Base-by-base conservation (phyloP, 345 rosid species). In the Jatropha curcas region DNA sequence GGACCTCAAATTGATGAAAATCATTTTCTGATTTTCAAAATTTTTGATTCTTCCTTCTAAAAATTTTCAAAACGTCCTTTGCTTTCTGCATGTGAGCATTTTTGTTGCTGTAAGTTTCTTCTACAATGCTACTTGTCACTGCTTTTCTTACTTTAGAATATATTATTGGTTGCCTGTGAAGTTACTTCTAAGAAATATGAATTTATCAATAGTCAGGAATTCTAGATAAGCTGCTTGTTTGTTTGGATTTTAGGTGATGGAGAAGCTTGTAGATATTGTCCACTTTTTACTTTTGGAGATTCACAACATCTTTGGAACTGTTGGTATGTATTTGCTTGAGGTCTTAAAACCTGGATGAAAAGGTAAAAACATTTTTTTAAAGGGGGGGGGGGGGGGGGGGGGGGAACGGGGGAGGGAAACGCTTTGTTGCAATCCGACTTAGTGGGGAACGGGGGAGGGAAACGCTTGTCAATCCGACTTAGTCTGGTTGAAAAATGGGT, bases 241-340 rank as follows among this genome's bases (percentile, higher is more conserved):
- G 46, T 63, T 58, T 70, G 37, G 30, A 43, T 63, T 27, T 13
- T 55, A 79, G 82, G 72, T 79, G 61, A 70, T 74, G 78, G 82
- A 66, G 69, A 79, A 79, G 41, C 75, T 79, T 57, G 82, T 74
- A 65, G 82, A 79, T 70, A 52, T 79, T 65, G 78, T 70, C 63
- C 78, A 74, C 56, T 79, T 70, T 25, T 65, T 74, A 60, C 78
- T 79, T 35, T 22, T 74, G 43, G 82, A 79, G 75, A 74, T 79
- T 20, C 56, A 66, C 16, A 56, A 65, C 35, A 60, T 71, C 62
- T 74, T 74, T 59, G 68, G 78, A 3, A 52, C 64, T 37, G 75
- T 16, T 20, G 82, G 82, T 79, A 79, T 30, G 78, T 59, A n/a
- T 64, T 60, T 17, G 7, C 33, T 51, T 2, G 68, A 43, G 63